Base-by-base conservation (phyloP, 202 grass and related monocot genomes). In the Panicum hallii region DNA sequence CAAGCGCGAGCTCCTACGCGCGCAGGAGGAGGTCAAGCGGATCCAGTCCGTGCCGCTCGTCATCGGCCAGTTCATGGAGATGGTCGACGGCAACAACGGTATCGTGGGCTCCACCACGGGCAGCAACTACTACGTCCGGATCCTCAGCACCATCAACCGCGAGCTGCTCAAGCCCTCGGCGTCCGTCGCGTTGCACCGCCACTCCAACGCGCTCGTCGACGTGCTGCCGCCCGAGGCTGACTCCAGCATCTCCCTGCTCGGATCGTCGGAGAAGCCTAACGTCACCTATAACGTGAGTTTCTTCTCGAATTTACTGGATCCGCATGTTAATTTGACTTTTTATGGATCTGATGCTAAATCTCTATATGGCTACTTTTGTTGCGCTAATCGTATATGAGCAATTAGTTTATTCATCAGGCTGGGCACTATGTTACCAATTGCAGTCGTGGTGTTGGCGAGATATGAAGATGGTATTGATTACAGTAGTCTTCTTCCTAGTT, bases 21-120 rank as follows among this genome's bases (percentile, higher is more conserved):
- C 92, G 12, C 90, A 94, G 88, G 94, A 97, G 87, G 94, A 97
- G 84, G 94, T 97, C 26, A 94, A 97, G 83, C 82, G 94, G 86
- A 94, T 94, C 86, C 94, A 94, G 86, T 89, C 92, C 43, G 89
- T 94, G 9, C 91, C 91, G 30, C 89, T 97, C 60, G 94, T 94
- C 34, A 94, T 97, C n/a, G 94, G 91, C 71, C 94, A 94, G 89
- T 97, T 97, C 68, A 94, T 94, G 91, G 91, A 94, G 90, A 97
- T 97, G 94, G 91, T 94, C 55, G 91, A 97, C 82, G 90, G 89
- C 82, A 93, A 97, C 75, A 93, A 97, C 45, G 94, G 94, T 28
- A 97, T 97, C 79, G 94, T 96, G 3, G 94, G 94, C 53, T 93
- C 94, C 42, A 96, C 94, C 48, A 96, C 94, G 6, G 94, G 94